Evolutionary conservation across 139 green algal genomes (phyloP).

Genomic region (Coelastrella sp.): DNA sequence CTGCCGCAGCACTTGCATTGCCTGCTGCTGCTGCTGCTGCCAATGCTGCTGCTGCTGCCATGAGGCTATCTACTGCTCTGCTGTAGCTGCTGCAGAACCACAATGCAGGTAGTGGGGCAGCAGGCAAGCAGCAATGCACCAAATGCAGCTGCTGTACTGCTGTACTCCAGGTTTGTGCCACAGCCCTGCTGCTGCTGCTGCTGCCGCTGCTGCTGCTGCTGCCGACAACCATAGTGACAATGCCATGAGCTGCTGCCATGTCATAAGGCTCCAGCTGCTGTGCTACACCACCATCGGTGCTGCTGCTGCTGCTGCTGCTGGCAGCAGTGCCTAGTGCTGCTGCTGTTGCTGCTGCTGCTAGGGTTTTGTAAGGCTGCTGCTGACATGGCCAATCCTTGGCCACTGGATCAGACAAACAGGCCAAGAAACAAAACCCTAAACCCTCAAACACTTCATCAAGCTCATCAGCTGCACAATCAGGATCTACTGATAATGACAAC

Average conservation of each 20-base stretch:
- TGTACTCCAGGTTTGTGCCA: background rate
- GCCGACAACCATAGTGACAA: background rate
- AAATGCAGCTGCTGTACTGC: slow-evolving; percentile 28
- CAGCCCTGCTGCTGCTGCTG: background rate
- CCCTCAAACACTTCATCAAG: background rate
- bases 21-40: slow-evolving; percentile 24
- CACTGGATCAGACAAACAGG: slow-evolving; percentile 1
- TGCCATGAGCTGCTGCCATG: background rate
- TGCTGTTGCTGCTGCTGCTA: background rate
- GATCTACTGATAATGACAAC: background rate
- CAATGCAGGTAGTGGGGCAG: slow-evolving; percentile 12
- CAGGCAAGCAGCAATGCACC: slow-evolving; percentile 16
- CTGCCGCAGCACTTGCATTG: background rate
- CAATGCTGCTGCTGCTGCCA: slow-evolving; percentile 14
- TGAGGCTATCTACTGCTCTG: background rate
- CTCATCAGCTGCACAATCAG: slow-evolving; percentile 23
- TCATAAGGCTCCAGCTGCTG: background rate
- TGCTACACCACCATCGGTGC: background rate
- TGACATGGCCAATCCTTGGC: background rate
- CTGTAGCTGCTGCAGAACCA: slow-evolving; percentile 30
- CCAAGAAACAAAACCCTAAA: slow-evolving; percentile 15
- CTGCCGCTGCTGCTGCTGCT: slow-evolving; percentile 10
- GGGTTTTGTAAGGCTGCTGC: background rate
- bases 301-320: background rate
- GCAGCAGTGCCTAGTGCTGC: background rate